These are phyloP conservation scores for Aspergillus steynii DNA, from an alignment of 495 filamentous ascomycete genomes.

Conservation along the genomic window DNA sequence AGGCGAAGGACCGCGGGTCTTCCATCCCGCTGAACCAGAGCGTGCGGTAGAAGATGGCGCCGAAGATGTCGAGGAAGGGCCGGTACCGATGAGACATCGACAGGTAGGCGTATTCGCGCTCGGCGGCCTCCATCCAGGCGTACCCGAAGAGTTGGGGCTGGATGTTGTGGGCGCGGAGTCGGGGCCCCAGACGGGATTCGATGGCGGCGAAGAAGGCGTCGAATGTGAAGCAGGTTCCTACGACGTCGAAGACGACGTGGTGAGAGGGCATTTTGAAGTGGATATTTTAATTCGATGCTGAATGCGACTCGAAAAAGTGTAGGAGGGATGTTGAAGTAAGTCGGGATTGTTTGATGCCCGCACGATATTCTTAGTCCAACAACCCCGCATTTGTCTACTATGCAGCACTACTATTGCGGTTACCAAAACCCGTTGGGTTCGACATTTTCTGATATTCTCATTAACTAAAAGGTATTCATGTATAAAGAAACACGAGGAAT, in stretches of 20 bases:
- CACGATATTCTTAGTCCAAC: no score
- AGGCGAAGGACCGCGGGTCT: slow-evolving; percentile 35
- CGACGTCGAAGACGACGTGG: slow-evolving; percentile 46
- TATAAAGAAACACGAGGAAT: no score
- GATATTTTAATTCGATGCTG: neutral
- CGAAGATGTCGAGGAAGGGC: slow-evolving; percentile 34
- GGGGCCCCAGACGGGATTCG: slow-evolving; percentile 26
- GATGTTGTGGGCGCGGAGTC: slow-evolving; percentile 33
- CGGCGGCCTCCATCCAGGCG: slow-evolving; percentile 43
- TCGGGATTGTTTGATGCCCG: no score
- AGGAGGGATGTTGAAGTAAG: no score
- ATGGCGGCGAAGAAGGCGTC: slow-evolving; percentile 36
- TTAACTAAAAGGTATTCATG: no score
- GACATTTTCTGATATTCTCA: no score
- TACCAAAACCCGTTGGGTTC: no score
- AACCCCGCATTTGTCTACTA: no score
- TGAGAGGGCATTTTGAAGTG: slow-evolving; percentile 17
- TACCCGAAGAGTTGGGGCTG: slow-evolving; percentile 38
- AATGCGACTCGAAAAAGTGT: no score
- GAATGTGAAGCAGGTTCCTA: slow-evolving; percentile 46
- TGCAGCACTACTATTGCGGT: no score
- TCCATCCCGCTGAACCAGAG: slow-evolving; percentile 38
- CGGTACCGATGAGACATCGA: slow-evolving; percentile 39
- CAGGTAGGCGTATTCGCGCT: slow-evolving; percentile 44
- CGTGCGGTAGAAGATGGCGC: slow-evolving; percentile 41